These are phyloP conservation scores for Zymoseptoria brevis DNA, from an alignment of 2,329 filamentous ascomycete genomes.

Conservation along the genomic window DNA sequence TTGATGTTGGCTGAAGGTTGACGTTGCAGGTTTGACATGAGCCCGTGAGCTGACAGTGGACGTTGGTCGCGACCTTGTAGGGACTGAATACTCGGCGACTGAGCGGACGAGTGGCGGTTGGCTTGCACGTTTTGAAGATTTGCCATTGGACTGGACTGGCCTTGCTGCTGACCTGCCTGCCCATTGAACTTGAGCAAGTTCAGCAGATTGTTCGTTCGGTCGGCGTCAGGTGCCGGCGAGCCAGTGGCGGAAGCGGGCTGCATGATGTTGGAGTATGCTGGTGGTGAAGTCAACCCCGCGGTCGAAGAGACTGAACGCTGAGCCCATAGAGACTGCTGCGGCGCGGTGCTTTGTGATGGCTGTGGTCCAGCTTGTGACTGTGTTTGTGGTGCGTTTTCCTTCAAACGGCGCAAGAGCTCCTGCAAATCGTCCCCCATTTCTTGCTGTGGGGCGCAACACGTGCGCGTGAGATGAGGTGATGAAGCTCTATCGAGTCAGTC, in stretches of 20 bases:
- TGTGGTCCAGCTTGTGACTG: background rate
- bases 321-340: background rate
- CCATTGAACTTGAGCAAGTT: constrained; percentile 59
- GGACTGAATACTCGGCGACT: constrained; percentile 11
- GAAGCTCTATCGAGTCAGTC: background rate
- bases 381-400: background rate
- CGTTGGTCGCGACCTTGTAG: constrained; percentile 7
- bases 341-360: background rate
- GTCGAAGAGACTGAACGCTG: background rate
- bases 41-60: constrained; percentile 47
- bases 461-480: background rate
- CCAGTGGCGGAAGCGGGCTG: constrained; percentile 15
- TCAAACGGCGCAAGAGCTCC: background rate
- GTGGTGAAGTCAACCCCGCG: background rate
- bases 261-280: background rate
- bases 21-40: constrained; percentile 49
- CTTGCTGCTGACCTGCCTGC: constrained; percentile 27
- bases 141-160: constrained; percentile 28
- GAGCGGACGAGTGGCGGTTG: constrained; percentile 12
- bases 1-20: constrained; percentile 34
- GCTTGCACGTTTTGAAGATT: constrained; percentile 29
- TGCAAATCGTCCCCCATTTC: background rate
- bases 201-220: constrained; percentile 44
- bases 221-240: constrained; percentile 33
- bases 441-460: background rate